Conservation (phyloP, 108 stramenopile genomes). For the Pseudonitzschia multiseries region DNA sequence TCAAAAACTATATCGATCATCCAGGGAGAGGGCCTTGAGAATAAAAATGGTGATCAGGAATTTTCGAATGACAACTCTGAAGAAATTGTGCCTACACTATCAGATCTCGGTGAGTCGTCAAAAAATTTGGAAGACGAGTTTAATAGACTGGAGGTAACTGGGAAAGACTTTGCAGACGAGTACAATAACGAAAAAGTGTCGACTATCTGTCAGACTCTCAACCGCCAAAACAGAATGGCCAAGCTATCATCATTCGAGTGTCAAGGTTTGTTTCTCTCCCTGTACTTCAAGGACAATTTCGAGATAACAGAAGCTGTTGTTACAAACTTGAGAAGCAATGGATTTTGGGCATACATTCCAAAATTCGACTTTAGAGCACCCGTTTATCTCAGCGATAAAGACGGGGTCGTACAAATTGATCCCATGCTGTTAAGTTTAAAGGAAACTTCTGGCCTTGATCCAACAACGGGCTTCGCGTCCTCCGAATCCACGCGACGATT, state of each 20-base stretch:
- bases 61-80: background rate
- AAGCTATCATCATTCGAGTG: slow-evolving; percentile 68
- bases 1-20: slow-evolving; percentile 49
- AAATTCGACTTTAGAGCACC: slow-evolving; percentile 56
- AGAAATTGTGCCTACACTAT: background rate
- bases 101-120: background rate
- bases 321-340: slow-evolving; percentile 42
- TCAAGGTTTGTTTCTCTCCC: slow-evolving; percentile 55
- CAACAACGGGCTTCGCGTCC: slow-evolving; percentile 43
- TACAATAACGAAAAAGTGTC: slow-evolving; percentile 27
- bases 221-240: slow-evolving; percentile 52
- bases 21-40: slow-evolving; percentile 32
- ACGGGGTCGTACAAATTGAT: slow-evolving; percentile 52
- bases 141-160: background rate
- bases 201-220: slow-evolving; percentile 53
- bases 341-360: slow-evolving; percentile 58
- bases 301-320: slow-evolving; percentile 54
- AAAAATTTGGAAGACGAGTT: background rate
- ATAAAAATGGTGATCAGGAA: background rate
- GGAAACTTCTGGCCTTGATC: slow-evolving; percentile 31
- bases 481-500: slow-evolving; percentile 29
- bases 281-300: slow-evolving; percentile 51
- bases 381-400: slow-evolving; percentile 51
- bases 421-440: slow-evolving; percentile 40
- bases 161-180: slow-evolving; percentile 19